Base-by-base conservation (phyloP, 768 basidiomycete species). In the Pulveroboletus sp. region DNA sequence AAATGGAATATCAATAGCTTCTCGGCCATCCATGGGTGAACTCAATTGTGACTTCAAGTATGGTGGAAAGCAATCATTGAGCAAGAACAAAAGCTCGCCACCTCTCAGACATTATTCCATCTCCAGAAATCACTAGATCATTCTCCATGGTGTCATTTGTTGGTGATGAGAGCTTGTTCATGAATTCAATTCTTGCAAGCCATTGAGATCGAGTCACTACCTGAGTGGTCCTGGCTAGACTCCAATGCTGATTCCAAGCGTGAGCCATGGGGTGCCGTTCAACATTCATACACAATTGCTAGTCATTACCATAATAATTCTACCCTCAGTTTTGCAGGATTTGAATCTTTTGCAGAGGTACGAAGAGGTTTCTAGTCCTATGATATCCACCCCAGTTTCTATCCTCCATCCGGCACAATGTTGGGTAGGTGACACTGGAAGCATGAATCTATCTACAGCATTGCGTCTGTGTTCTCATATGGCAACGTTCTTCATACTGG, bases 391-490 rank as follows among this genome's bases (percentile, higher is more conserved):
- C 81, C 84, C 2, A 69, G 77, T 2, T 88, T 87, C 64, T 89
- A 86, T 57, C 83, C 1, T 77, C n/a, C 80, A 10, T 67, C 73
- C 23, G 66, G 63, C 3, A 67, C 69, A 9, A 49, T 66, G 29
- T 70, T 69, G n/a, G 71, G 69, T 21, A 64, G 48, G 14, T 66
- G 61, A 37, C 79, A 84, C 40, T 59, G 60, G 9, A 73, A 71
- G 40, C 78, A 77, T 13, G 82, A 84, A 33, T 87, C 87, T 0
- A 44, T 81, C 12, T 78, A 84, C 65, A 89, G 85, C 58, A 83
- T 91, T 43, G 84, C 85, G 0, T 90, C 88, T 0, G 78, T 90
- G 5, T 90, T 88, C 0, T 90, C 88, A 0, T 89, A 87, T 51
- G 88, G 89, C 3, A 73, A 73, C 3, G 79, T 87, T 29, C 69